Evolutionary conservation across 176 grass and related monocot genomes (phyloP).

Genomic region (Oryza nivara): DNA sequence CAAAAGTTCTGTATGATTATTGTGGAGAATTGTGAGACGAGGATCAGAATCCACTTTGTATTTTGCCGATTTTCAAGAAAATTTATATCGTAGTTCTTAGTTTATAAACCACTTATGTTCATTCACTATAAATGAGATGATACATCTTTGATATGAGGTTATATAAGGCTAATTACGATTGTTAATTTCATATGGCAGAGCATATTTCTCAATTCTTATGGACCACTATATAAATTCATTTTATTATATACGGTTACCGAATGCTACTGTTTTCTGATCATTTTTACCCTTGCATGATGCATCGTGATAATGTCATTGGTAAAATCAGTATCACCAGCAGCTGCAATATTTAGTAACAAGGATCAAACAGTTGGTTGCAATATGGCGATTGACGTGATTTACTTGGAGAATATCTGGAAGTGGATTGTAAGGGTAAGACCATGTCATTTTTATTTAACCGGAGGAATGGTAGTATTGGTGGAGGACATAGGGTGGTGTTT

Average conservation of each 20-base stretch:
- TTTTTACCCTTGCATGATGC: neutral
- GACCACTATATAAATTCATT: slow-evolving; percentile 29
- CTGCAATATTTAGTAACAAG: too few relatives aligned
- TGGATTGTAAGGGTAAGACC: too few relatives aligned
- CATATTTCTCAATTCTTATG: slow-evolving; percentile 26
- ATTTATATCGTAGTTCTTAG: slow-evolving; percentile 22
- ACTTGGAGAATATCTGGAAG: too few relatives aligned
- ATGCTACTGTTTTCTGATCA: neutral
- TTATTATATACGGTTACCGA: neutral
- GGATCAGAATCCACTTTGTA: neutral
- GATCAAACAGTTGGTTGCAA: too few relatives aligned
- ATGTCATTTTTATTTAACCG: too few relatives aligned
- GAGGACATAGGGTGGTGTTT: too few relatives aligned
- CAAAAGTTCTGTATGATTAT: slow-evolving; percentile 22
- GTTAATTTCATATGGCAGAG: slow-evolving; percentile 20
- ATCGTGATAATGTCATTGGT: too few relatives aligned
- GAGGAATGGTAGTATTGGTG: too few relatives aligned
- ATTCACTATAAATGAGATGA: slow-evolving; percentile 2
- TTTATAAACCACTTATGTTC: slow-evolving; percentile 26
- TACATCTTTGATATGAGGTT: neutral
- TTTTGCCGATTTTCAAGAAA: slow-evolving; percentile 1
- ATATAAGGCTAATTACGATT: slow-evolving; percentile 2
- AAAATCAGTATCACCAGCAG: neutral
- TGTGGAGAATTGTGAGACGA: neutral
- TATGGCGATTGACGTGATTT: too few relatives aligned